These are phyloP conservation scores for Atalantia buxifolia DNA, from an alignment of 345 rosid genomes.

Conservation along the genomic window DNA sequence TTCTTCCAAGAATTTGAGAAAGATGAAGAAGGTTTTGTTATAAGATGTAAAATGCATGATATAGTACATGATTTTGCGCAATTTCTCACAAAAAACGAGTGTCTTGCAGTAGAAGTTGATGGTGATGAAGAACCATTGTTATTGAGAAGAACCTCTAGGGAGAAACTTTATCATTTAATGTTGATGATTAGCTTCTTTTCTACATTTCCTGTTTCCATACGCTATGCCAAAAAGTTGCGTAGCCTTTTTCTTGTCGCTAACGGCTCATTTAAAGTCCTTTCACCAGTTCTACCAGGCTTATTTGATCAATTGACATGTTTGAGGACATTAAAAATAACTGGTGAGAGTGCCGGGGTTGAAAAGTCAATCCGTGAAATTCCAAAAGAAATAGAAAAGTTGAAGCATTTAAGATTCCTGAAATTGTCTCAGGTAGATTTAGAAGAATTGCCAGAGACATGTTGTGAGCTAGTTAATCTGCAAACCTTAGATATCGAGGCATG, in stretches of 20 bases:
- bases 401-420: background rate
- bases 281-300: background rate
- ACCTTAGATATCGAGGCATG: background rate
- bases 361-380: background rate
- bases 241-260: background rate
- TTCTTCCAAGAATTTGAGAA: background rate
- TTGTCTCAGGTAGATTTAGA: background rate
- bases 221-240: background rate
- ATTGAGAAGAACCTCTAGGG: background rate
- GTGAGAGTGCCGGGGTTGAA: no score
- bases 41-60: background rate
- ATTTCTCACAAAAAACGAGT: background rate
- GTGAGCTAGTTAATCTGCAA: constrained; percentile 12
- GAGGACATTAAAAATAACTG: background rate
- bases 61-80: constrained; percentile 3
- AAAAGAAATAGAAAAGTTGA: background rate
- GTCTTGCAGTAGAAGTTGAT: background rate
- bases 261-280: no score
- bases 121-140: background rate
- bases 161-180: background rate
- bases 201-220: background rate
- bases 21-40: background rate
- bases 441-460: constrained; percentile 9
- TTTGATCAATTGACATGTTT: constrained; percentile 1
- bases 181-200: background rate